Conservation (phyloP, 108 stramenopile genomes). For the Conticribra guillardii region DNA sequence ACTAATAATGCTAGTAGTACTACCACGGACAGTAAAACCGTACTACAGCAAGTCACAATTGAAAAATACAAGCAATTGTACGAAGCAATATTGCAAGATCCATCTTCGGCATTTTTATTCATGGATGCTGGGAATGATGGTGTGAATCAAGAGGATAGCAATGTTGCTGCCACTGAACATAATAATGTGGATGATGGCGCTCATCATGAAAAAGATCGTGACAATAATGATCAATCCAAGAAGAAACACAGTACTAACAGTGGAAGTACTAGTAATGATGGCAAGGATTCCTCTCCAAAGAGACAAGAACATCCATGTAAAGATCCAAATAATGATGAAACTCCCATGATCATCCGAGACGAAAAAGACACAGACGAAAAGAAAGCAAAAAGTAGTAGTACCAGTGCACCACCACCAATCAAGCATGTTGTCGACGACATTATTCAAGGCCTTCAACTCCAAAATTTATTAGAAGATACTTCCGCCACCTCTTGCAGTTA, state of each 20-base stretch:
- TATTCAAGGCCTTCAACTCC: not conserved
- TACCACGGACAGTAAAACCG: not conserved
- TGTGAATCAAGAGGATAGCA: no score
- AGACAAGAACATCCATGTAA: not conserved
- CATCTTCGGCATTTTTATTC: not conserved
- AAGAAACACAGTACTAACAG: not conserved
- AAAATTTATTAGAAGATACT: not conserved
- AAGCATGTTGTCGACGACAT: not conserved
- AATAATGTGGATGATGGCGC: not conserved
- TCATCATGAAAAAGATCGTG: no score
- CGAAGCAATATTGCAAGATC: slow-evolving; percentile 7
- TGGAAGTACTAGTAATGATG: not conserved
- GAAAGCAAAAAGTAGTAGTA: no score
- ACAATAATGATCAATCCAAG: no score
- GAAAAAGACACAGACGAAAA: no score
- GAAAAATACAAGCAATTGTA: slow-evolving; percentile 8
- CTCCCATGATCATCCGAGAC: no score
- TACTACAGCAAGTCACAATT: not conserved
- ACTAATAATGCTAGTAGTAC: not conserved
- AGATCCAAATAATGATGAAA: no score
- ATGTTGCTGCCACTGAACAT: not conserved
- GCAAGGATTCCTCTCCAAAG: not conserved
- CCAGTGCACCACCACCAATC: no score
- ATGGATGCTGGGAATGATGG: not conserved
- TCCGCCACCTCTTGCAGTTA: not conserved